Conservation (phyloP, 1,284 basidiomycete genomes). For the Taiwanofungus camphoratus region DNA sequence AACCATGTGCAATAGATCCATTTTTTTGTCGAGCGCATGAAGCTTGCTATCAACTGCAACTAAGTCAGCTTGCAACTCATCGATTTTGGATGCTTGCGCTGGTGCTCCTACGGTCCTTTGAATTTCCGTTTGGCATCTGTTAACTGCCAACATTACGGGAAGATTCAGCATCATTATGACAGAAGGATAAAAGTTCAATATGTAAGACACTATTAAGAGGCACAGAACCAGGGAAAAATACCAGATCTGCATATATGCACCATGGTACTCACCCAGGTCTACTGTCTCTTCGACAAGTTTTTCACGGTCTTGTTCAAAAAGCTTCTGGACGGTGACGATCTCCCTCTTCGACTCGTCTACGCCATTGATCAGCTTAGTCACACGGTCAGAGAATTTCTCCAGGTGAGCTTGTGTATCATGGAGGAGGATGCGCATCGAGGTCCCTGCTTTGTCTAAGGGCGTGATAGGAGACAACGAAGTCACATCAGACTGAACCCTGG, state of each 20-base stretch:
- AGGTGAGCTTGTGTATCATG: conserved; percentile 63
- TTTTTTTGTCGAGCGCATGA: conserved; percentile 45
- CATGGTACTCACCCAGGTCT: conserved; percentile 29
- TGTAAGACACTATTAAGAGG: too few relatives aligned
- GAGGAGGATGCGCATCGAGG: conserved; percentile 60
- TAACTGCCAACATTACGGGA: conserved; percentile 33
- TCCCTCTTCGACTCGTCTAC: conserved; percentile 27
- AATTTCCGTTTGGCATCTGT: conserved; percentile 54
- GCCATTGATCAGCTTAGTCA: conserved; percentile 30
- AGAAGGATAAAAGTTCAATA: conserved; percentile 1
- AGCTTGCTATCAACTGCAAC: conserved; percentile 34
- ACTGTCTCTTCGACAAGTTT: conserved; percentile 24
- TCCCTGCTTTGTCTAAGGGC: conserved; percentile 56
- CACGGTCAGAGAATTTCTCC: conserved; percentile 50
- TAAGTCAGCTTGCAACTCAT: conserved; percentile 35
- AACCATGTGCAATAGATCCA: conserved; percentile 54
- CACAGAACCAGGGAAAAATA: too few relatives aligned
- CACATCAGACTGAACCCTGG: conserved; percentile 4
- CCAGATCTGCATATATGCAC: conserved; percentile 13
- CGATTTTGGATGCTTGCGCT: conserved; percentile 41
- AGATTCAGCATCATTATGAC: neutral
- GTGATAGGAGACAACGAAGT: conserved; percentile 31
- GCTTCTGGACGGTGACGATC: conserved; percentile 22
- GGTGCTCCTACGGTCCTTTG: conserved; percentile 51
- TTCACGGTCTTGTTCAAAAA: conserved; percentile 28